Evolutionary conservation across 495 filamentous ascomycete genomes (phyloP).

Genomic region (Cercophora sp.): DNA sequence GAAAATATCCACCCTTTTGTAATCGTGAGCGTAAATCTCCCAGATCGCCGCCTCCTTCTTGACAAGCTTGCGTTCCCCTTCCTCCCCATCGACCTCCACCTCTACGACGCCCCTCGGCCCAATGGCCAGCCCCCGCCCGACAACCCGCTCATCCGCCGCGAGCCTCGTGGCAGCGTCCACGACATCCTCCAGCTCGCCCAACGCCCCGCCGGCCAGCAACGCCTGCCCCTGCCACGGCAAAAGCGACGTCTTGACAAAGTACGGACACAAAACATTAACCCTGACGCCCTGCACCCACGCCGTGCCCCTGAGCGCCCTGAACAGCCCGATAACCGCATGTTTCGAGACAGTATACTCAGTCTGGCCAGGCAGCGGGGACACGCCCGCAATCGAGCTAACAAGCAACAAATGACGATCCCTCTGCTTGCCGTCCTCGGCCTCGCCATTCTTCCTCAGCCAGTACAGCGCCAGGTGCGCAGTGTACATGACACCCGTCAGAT

Average conservation of each 20-base stretch:
- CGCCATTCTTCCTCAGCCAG: constrained; percentile 45
- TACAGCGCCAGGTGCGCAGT: constrained; percentile 61
- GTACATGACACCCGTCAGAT: constrained; percentile 60
- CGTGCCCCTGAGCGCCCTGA: constrained; percentile 50
- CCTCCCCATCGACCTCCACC: constrained; percentile 5
- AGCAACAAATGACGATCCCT: constrained; percentile 52
- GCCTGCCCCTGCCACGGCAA: constrained; percentile 35
- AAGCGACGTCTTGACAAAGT: constrained; percentile 65
- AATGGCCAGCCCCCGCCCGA: constrained; percentile 49
- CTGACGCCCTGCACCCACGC: constrained; percentile 47
- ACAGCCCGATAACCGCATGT: constrained; percentile 62
- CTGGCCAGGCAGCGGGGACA: constrained; percentile 43
- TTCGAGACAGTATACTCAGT: constrained; percentile 58
- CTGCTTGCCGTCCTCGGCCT: background rate
- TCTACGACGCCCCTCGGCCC: constrained; percentile 47
- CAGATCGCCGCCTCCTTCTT: constrained; percentile 33
- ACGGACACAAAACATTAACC: constrained; percentile 59
- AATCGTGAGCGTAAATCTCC: constrained; percentile 58
- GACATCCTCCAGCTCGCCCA: constrained; percentile 49
- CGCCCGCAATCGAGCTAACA: constrained; percentile 52
- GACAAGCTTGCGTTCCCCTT: background rate
- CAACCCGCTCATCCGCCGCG: constrained; percentile 46
- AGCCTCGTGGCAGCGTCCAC: constrained; percentile 35
- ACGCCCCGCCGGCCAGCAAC: constrained; percentile 51
- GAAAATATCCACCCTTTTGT: constrained; percentile 51